Base-by-base conservation (phyloP, 2,329 filamentous ascomycete species). In the Aspergillus pseudoviridinutans region DNA sequence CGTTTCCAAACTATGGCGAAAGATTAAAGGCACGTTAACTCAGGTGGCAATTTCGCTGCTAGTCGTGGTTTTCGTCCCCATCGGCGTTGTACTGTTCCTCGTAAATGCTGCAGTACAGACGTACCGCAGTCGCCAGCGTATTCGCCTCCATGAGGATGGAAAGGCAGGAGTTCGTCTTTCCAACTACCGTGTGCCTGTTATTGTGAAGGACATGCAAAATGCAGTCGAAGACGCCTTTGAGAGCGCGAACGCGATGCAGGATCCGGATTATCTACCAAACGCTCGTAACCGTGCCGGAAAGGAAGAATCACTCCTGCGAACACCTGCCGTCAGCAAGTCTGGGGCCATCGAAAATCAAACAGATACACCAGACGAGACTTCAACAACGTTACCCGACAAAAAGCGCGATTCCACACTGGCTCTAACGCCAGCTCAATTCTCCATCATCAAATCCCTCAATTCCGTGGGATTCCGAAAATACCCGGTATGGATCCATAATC, bases 181-280 rank as follows among this genome's bases (percentile, higher is more conserved):
- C 17, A 82, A 85, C 51, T 96, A 96, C 68, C 84, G 89, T 22
- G 83, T 92, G 29, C 90, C 91, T 0, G 77, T 94, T 9, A 82
- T 91, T 66, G 84, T 93, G 64, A 87, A 89, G 64, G 87, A 89
- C 56, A 84, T 92, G 25, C 88, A 88, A 44, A 85, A 84, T 56
- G 87, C 87, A 25, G 87, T 93, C 14, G 91, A 96, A 68, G 85
- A 88, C 51, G 86, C 87, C 1, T 91, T 91, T 66, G 90, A 91
- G 72, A 84, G 85, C 42, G 79, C 91, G 50, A 90, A 88, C 68
- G 84, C 81, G 61, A 79, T 83, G 2, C 88, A 91, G 65, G 79
- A 80, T 52, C 85, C 91, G 59, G 87, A 90, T 51, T 95, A 90
- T 65, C 80, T 95, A 0, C 82, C 82, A 2, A 75, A 79, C 4